These are phyloP conservation scores for Hypomontagnella monticulosa DNA, from an alignment of 495 filamentous ascomycete species.

Conservation along the genomic window DNA sequence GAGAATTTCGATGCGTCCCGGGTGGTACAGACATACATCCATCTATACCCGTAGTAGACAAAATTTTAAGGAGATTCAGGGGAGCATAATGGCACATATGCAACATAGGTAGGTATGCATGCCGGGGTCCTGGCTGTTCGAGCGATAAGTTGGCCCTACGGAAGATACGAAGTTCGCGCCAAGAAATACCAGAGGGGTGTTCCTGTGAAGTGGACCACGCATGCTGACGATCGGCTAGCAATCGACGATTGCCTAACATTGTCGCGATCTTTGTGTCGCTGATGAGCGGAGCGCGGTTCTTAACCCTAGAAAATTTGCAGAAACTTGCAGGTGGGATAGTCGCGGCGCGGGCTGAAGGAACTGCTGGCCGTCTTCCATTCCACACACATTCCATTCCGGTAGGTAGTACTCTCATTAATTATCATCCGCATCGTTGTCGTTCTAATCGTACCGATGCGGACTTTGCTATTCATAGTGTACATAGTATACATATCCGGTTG, in stretches of 20 bases:
- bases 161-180: constrained; percentile 34
- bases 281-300: constrained; percentile 27
- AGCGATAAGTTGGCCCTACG: constrained; percentile 35
- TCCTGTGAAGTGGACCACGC: constrained; percentile 29
- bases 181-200: constrained; percentile 32
- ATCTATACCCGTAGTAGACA: neutral
- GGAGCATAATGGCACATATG: constrained; percentile 7
- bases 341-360: constrained; percentile 22
- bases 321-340: constrained; percentile 23
- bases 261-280: constrained; percentile 40
- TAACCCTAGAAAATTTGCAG: constrained; percentile 28
- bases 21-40: neutral
- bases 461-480: neutral
- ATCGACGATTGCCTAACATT: constrained; percentile 41
- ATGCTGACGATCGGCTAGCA: constrained; percentile 19
- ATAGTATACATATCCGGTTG: no score
- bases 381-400: constrained; percentile 26
- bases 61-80: constrained; percentile 24
- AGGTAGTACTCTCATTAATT: constrained; percentile 37
- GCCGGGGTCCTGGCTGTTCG: constrained; percentile 17
- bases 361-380: constrained; percentile 28
- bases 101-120: constrained; percentile 8
- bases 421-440: constrained; percentile 24
- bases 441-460: constrained; percentile 16
- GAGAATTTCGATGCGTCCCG: constrained; percentile 14